Conservation (phyloP, 345 rosid genomes). For the Trapa bicornis region DNA sequence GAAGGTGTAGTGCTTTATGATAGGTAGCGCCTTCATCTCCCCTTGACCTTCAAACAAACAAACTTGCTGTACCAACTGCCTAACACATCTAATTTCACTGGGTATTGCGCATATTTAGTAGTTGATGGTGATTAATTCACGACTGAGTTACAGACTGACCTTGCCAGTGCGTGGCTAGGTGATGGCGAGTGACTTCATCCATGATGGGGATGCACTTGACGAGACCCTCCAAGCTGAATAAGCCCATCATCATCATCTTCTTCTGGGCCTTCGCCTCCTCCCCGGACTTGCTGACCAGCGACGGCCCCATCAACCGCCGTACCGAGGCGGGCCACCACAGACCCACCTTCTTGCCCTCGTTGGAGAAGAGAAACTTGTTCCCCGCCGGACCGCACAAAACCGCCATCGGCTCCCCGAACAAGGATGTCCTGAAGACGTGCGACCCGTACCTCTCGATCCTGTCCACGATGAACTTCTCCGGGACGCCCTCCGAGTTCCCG, state of each 20-base stretch:
- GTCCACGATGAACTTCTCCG: conserved; percentile 5
- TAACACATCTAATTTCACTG: too few relatives aligned
- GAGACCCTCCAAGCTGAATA: conserved; percentile 11
- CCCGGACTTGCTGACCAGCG: conserved; percentile 11
- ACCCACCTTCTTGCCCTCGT: conserved; percentile 15
- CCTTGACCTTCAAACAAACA: conserved; percentile 12
- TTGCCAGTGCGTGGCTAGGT: conserved; percentile 15
- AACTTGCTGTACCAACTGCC: not conserved
- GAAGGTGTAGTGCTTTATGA: conserved; percentile 16
- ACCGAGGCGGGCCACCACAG: conserved; percentile 17
- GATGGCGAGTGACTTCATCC: conserved; percentile 15
- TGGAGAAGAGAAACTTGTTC: conserved; percentile 13
- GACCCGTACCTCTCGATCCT: conserved; percentile 5
- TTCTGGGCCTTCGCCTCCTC: conserved; percentile 17
- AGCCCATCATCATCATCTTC: conserved; percentile 11
- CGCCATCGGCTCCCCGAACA: conserved; percentile 13
- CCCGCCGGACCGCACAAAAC: conserved; percentile 10
- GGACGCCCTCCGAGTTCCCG: not conserved
- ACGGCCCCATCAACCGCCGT: conserved; percentile 3
- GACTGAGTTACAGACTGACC: conserved; percentile 5
- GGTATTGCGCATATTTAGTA: too few relatives aligned
- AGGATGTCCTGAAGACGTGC: conserved; percentile 10
- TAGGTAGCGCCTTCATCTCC: conserved; percentile 12
- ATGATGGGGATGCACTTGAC: conserved; percentile 12
- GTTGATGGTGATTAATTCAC: not conserved